phyloP scores from a whole-genome alignment of 305 asterid genomes.

The Fraxinus floribunda region DNA sequence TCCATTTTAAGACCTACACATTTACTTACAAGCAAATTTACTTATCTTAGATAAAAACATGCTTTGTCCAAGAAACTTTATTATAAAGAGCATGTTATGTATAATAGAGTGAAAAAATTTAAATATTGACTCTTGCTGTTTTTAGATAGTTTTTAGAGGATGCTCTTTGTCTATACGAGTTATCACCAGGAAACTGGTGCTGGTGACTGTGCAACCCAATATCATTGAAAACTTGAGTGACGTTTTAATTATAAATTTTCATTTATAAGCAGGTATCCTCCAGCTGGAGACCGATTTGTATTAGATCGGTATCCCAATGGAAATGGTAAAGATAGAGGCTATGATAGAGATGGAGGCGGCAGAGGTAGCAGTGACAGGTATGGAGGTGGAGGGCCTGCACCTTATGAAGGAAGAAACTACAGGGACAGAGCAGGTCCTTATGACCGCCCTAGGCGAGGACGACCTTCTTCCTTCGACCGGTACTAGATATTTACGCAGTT shows the following conservation, averaged over 20 bases:
- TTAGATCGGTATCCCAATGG: slow-evolving; percentile 61
- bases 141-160: not conserved
- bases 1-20: not conserved
- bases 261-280: slow-evolving; percentile 53
- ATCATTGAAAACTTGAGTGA: not conserved
- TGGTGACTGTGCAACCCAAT: not conserved
- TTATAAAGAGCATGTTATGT: too few species aligned
- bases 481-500: slow-evolving; percentile 37
- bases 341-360: slow-evolving; percentile 56
- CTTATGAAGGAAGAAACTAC: slow-evolving; percentile 75
- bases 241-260: not conserved
- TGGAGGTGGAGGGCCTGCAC: slow-evolving; percentile 47
- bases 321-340: slow-evolving; percentile 64
- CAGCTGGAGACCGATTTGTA: slow-evolving; percentile 59
- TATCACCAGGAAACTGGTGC: not conserved
- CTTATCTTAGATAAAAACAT: not conserved
- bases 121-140: not conserved
- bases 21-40: not conserved
- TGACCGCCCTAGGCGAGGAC: slow-evolving; percentile 83
- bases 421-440: slow-evolving; percentile 90
- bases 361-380: not conserved
- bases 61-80: not conserved
- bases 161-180: not conserved
- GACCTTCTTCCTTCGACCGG: slow-evolving; percentile 71
- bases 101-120: too few species aligned